phyloP scores from a whole-genome alignment of 75 land plant genomes.

The Pinus tabuliformis region DNA sequence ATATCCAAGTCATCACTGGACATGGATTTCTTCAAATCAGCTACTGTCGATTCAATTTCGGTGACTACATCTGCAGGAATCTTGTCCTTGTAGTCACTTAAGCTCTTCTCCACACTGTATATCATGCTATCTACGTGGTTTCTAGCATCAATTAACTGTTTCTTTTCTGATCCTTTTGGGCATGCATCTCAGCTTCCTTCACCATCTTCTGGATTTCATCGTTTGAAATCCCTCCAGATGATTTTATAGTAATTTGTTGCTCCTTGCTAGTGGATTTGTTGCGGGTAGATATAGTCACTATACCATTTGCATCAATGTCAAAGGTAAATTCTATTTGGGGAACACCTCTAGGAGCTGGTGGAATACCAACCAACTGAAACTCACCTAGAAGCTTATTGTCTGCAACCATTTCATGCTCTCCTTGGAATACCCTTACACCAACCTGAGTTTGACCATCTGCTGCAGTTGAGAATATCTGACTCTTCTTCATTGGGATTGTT shows the following conservation, averaged over 20 bases:
- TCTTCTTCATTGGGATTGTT: too few species aligned
- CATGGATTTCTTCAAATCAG: neutral
- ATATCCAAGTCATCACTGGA: neutral
- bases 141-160: conserved; percentile 37
- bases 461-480: conserved; percentile 43
- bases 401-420: conserved; percentile 64
- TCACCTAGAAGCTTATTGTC: conserved; percentile 56
- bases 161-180: conserved; percentile 32
- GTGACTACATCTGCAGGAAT: conserved; percentile 23
- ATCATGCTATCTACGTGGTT: conserved; percentile 35
- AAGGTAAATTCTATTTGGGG: conserved; percentile 48
- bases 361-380: conserved; percentile 50
- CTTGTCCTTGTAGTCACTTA: conserved; percentile 46
- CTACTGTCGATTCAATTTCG: conserved; percentile 13
- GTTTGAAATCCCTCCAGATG: conserved; percentile 48
- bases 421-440: conserved; percentile 46
- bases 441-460: conserved; percentile 50
- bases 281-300: conserved; percentile 38
- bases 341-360: conserved; percentile 41
- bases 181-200: conserved; percentile 43
- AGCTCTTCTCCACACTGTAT: conserved; percentile 39
- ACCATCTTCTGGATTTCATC: conserved; percentile 50
- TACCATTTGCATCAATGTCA: conserved; percentile 48
- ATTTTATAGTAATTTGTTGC: conserved; percentile 30
- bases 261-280: conserved; percentile 26